Percentiles rank a stretch among this genome's conserved stretches.
These are phyloP conservation scores for Eremothecium gossypii DNA, from an alignment of 1,139 yeast genomes.

Conservation along the genomic window DNA sequence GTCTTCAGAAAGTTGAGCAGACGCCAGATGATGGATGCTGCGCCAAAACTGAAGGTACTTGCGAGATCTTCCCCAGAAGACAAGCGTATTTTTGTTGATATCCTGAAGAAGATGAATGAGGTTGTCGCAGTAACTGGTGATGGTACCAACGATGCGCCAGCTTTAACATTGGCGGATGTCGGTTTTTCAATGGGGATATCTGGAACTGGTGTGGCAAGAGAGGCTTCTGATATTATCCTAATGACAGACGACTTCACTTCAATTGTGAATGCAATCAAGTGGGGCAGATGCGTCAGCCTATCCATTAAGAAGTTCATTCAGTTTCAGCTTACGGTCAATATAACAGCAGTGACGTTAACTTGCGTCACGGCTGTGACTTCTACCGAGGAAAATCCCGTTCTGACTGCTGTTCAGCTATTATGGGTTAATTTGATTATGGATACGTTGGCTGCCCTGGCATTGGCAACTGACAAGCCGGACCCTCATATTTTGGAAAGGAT, in stretches of 20 bases:
- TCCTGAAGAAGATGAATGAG: constrained; percentile 72
- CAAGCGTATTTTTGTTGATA: constrained; percentile 75
- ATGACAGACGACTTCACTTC: constrained; percentile 95
- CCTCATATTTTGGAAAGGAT: constrained; percentile 65
- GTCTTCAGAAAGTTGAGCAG: constrained; percentile 58
- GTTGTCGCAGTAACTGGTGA: constrained; percentile 99
- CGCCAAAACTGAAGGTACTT: constrained; percentile 69
- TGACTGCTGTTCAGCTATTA: constrained; percentile 91
- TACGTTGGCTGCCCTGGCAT: constrained; percentile 92
- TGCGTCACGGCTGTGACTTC: constrained; percentile 91
- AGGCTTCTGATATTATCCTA: constrained; percentile 86
- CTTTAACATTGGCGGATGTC: constrained; percentile 81
- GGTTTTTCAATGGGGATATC: constrained; percentile 93
- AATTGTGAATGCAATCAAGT: constrained; percentile 94
- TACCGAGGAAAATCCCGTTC: constrained; percentile 66
- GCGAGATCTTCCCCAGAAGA: constrained; percentile 97
- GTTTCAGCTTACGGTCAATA: constrained; percentile 90
- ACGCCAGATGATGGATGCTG: constrained; percentile 48
- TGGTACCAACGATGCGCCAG: constrained; percentile 97
- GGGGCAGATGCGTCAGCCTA: constrained; percentile 97
- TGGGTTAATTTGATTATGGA: constrained; percentile 99
- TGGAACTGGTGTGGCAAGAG: constrained; percentile 92
- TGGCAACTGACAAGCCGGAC: constrained; percentile 96
- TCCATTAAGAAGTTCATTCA: constrained; percentile 93
- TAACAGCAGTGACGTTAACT: constrained; percentile 88